Evolutionary conservation across 139 green algal species (phyloP).

Genomic region (Haematococcus lacustris): DNA sequence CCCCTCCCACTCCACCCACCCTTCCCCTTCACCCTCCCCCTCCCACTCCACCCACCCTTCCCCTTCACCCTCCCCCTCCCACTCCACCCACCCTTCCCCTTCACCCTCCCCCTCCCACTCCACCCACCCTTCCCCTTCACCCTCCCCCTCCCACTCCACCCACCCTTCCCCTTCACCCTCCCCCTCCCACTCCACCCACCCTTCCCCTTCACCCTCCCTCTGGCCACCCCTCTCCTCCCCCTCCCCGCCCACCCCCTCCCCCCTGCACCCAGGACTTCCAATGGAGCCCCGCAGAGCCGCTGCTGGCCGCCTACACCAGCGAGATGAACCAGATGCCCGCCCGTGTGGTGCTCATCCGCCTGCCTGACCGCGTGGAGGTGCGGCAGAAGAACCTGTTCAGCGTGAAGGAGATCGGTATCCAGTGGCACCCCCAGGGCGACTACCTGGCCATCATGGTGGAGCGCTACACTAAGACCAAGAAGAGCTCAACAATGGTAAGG

Average conservation of each 20-base stretch:
- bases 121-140: too few relatives aligned
- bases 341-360: slow-evolving; percentile 63
- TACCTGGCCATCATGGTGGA: slow-evolving; percentile 96
- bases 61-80: too few relatives aligned
- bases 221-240: too few relatives aligned
- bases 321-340: slow-evolving; percentile 85
- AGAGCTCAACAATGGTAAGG: slow-evolving; percentile 92
- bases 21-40: too few relatives aligned
- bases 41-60: too few relatives aligned
- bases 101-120: too few relatives aligned
- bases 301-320: slow-evolving; percentile 78
- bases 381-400: slow-evolving; percentile 97
- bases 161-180: too few relatives aligned
- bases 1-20: too few relatives aligned
- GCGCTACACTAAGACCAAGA: slow-evolving; percentile 96
- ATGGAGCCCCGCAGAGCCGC: slow-evolving; percentile 80
- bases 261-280: slow-evolving; percentile 71
- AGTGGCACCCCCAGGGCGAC: slow-evolving; percentile 92
- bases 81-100: too few relatives aligned
- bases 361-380: slow-evolving; percentile 77
- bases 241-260: neutral
- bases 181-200: too few relatives aligned
- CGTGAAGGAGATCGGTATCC: slow-evolving; percentile 84
- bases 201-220: too few relatives aligned
- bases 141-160: too few relatives aligned